These are phyloP conservation scores for Geranomyces michiganensis DNA, from an alignment of 192 early-diverging fungal species.

Conservation along the genomic window DNA sequence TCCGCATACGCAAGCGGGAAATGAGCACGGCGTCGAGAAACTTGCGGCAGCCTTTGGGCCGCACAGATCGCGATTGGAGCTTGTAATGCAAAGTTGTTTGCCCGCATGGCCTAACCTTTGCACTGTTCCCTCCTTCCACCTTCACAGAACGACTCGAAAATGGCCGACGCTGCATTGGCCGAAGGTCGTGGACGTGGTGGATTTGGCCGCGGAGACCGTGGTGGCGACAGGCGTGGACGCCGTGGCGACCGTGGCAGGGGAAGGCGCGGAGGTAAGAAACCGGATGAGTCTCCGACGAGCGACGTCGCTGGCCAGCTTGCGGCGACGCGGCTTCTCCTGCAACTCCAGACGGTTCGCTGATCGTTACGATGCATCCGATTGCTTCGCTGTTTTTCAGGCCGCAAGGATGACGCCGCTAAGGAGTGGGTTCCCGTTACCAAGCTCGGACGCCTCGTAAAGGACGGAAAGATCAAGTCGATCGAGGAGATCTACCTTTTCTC, in stretches of 20 bases:
- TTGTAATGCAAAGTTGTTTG: too few relatives aligned
- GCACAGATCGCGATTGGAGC: too few relatives aligned
- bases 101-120: too few relatives aligned
- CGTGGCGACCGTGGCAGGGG: constrained; percentile 64
- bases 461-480: constrained; percentile 94
- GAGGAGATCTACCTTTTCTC: constrained; percentile 98
- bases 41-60: too few relatives aligned
- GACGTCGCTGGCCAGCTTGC: neutral
- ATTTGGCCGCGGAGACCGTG: constrained; percentile 74
- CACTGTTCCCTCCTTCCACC: too few relatives aligned
- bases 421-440: constrained; percentile 95
- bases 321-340: neutral
- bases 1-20: too few relatives aligned
- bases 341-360: constrained; percentile 24
- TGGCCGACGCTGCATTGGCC: constrained; percentile 46
- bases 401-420: constrained; percentile 84
- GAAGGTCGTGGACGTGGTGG: constrained; percentile 70
- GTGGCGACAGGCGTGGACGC: constrained; percentile 82
- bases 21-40: too few relatives aligned
- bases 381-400: constrained; percentile 49
- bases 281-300: neutral
- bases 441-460: constrained; percentile 98
- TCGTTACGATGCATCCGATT: constrained; percentile 62
- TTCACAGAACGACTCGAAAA: constrained; percentile 11
- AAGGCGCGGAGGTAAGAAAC: constrained; percentile 29